These are phyloP conservation scores for Monosporascus ibericus DNA, from an alignment of 2,329 filamentous ascomycete genomes.

Conservation along the genomic window DNA sequence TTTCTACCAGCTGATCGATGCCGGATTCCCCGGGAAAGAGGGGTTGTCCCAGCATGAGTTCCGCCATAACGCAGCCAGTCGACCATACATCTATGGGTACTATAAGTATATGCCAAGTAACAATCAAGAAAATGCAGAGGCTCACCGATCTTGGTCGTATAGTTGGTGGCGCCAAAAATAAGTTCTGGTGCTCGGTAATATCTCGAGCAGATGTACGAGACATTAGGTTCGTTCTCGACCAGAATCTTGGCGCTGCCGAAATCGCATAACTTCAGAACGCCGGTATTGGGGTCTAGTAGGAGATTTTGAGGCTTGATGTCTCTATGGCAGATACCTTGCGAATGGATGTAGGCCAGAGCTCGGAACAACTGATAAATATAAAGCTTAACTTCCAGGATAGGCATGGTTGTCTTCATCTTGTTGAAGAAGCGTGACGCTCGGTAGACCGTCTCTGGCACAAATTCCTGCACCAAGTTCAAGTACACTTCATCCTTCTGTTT, in stretches of 20 bases:
- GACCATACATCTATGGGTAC: constrained; percentile 86
- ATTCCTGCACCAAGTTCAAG: constrained; percentile 95
- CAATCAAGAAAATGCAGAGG: constrained; percentile 10
- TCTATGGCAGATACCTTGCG: constrained; percentile 96
- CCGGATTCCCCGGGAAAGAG: constrained; percentile 97
- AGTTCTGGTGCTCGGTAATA: constrained; percentile 98
- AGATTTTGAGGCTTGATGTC: constrained; percentile 99
- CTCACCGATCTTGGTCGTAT: constrained; percentile 99
- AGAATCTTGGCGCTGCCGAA: constrained; percentile 98
- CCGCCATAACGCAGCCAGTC: constrained; percentile 98
- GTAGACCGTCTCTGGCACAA: constrained; percentile 97
- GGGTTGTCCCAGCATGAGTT: constrained; percentile 96
- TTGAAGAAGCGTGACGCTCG: constrained; percentile 98
- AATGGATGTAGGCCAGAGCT: constrained; percentile 97
- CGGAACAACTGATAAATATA: constrained; percentile 99
- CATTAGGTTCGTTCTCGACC: constrained; percentile 97
- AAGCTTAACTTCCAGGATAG: constrained; percentile 95
- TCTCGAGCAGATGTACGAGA: constrained; percentile 98
- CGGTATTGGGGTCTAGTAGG: constrained; percentile 82
- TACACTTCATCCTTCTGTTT: constrained; percentile 93
- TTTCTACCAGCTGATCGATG: constrained; percentile 97
- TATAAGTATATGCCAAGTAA: not conserved
- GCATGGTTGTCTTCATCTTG: constrained; percentile 99
- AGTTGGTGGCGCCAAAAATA: constrained; percentile 98
- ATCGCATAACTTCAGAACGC: constrained; percentile 94